These are phyloP conservation scores for Letharia columbiana DNA, from an alignment of 495 filamentous ascomycete genomes.

Conservation along the genomic window DNA sequence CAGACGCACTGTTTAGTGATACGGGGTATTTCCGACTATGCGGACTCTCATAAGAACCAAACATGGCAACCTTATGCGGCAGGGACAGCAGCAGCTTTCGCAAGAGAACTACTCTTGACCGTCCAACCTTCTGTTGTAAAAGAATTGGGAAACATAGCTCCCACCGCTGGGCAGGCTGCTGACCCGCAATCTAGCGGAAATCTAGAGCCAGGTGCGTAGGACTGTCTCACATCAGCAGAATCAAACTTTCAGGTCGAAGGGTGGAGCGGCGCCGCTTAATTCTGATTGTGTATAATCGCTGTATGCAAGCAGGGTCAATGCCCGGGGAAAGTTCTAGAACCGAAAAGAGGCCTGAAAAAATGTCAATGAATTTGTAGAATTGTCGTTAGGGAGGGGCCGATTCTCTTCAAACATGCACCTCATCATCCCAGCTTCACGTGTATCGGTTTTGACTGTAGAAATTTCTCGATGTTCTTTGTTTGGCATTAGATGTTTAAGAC, in stretches of 20 bases:
- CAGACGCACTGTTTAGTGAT: slow-evolving; percentile 34
- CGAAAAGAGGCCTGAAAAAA: not conserved
- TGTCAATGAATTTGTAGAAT: not conserved
- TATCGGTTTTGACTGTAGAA: not conserved
- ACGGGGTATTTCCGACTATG: slow-evolving; percentile 37
- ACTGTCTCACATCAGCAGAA: not conserved
- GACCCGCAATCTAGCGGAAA: not conserved
- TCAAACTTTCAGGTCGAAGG: not conserved
- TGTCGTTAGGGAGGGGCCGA: not conserved
- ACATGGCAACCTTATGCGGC: not conserved
- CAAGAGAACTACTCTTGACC: not conserved
- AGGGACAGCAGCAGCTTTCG: slow-evolving; percentile 1
- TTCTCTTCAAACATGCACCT: not conserved
- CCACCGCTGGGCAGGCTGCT: not conserved
- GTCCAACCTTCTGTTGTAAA: not conserved
- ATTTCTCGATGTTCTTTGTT: not conserved
- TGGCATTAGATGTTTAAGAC: not conserved
- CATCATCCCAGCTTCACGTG: not conserved
- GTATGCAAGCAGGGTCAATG: not conserved
- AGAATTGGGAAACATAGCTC: not conserved
- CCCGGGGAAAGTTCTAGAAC: not conserved
- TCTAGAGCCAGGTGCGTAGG: not conserved
- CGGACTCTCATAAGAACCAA: slow-evolving; percentile 8
- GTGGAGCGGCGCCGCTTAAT: not conserved
- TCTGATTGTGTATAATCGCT: not conserved